Percentiles rank a stretch among this genome's conserved stretches.
Evolutionary conservation across 441 rosid species (phyloP).

Genomic region (Geranium incanum): DNA sequence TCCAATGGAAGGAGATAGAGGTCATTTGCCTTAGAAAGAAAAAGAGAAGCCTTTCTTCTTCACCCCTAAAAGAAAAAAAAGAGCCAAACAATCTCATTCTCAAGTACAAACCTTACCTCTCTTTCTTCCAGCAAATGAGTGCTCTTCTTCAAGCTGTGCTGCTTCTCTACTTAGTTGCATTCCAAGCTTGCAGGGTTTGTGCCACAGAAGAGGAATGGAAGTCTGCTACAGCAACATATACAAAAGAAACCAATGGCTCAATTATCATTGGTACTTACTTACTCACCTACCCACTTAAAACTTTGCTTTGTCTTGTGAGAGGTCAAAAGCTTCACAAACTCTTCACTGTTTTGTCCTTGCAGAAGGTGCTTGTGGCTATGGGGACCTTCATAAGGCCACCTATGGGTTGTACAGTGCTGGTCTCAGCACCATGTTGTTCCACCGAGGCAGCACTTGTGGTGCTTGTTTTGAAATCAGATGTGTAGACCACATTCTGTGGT

Average conservation of each 20-base stretch:
- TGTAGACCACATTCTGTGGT: slow-evolving; percentile 79
- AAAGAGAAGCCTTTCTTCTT: slow-evolving; percentile 2
- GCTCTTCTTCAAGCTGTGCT: slow-evolving; percentile 23
- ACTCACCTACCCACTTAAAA: background rate
- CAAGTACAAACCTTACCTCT: slow-evolving; percentile 10
- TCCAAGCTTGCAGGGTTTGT: slow-evolving; percentile 24
- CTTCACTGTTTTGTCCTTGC: slow-evolving; percentile 20
- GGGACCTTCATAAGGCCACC: slow-evolving; percentile 59
- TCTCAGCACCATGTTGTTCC: slow-evolving; percentile 65
- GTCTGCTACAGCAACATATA: slow-evolving; percentile 69
- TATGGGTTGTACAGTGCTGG: slow-evolving; percentile 72
- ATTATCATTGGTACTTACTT: slow-evolving; percentile 43
- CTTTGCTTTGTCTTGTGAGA: background rate
- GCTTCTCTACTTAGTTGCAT: slow-evolving; percentile 34
- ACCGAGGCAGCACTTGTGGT: slow-evolving; percentile 75
- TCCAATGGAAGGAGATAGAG: background rate
- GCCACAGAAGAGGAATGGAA: slow-evolving; percentile 50
- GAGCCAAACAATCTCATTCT: slow-evolving; percentile 1
- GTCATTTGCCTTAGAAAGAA: slow-evolving; percentile 1
- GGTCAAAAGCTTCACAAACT: background rate
- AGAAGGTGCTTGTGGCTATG: slow-evolving; percentile 93
- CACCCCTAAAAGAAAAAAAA: background rate
- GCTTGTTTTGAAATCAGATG: slow-evolving; percentile 84
- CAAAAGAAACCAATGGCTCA: slow-evolving; percentile 48
- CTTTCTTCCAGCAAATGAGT: slow-evolving; percentile 28